phyloP scores from a whole-genome alignment of 2,329 filamentous ascomycete genomes.

The Blastomyces silverae region DNA sequence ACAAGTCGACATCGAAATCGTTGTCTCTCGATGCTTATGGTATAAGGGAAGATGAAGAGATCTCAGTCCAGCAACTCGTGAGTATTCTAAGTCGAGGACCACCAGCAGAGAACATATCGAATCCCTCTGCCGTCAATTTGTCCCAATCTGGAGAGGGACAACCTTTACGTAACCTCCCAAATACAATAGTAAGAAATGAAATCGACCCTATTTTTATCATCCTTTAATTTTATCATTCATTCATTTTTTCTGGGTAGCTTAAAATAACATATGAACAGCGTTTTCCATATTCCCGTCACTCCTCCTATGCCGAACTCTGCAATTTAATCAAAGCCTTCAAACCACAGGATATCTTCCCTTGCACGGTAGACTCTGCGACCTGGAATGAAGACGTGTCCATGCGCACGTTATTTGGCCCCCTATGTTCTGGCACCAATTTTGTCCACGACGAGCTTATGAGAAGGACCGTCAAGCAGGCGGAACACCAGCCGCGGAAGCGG shows the following conservation, averaged over 20 bases:
- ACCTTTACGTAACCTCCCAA: conserved; percentile 22
- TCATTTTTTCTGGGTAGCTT: not conserved
- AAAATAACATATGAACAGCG: conserved; percentile 29
- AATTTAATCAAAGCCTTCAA: conserved; percentile 60
- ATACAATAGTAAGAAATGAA: conserved; percentile 31
- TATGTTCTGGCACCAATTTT: conserved; percentile 58
- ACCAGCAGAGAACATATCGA: conserved; percentile 1
- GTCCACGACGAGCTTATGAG: conserved; percentile 59
- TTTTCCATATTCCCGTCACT: conserved; percentile 87
- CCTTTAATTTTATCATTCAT: not conserved
- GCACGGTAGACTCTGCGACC: conserved; percentile 58
- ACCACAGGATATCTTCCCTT: conserved; percentile 74
- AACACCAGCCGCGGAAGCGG: conserved; percentile 18
- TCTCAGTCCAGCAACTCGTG: conserved; percentile 35
- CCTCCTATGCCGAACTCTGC: conserved; percentile 74
- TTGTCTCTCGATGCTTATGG: conserved; percentile 37
- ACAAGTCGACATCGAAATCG: conserved; percentile 30
- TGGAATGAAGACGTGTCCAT: conserved; percentile 64
- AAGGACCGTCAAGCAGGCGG: conserved; percentile 25
- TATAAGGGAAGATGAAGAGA: conserved; percentile 34
- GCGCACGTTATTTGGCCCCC: conserved; percentile 60
- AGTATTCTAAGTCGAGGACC: conserved; percentile 28
- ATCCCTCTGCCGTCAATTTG: not conserved
- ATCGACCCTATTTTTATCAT: not conserved
- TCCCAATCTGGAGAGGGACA: conserved; percentile 4